Evolutionary conservation across 192 early-diverging fungal genomes (phyloP), one percentile per base, ranked within the genome.

Genomic region (Rhizophlyctis rosea): DNA sequence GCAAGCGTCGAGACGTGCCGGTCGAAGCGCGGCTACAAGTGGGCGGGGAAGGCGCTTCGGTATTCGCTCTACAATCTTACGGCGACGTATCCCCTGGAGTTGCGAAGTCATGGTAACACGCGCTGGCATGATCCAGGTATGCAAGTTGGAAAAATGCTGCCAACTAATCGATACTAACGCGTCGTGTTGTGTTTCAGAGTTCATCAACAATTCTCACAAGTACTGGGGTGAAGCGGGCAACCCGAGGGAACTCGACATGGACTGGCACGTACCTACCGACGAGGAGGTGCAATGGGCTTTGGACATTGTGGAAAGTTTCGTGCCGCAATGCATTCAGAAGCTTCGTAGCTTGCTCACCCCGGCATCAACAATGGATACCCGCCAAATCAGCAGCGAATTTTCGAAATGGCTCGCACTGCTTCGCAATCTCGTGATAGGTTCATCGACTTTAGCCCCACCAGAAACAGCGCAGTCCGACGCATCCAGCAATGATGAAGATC

Each of bases 251-350:
- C 75, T 90, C 24, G 57, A 72, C 21, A 54, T 93, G 7, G 50
- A 83, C 51, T 98, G 95, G 95, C 91, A 95, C 65, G 62, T 77
- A 9, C 91, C 93, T 7, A 81, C 68, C 24, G 64, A 80, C 23
- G 70, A 77, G 0, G 93, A 92, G 57, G 73, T 87, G 14, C 68
- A 83, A 25, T 84, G 87, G 62, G 89, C 86, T 0, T 62, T 89
- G 14, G 79, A 85, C 31, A 57, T 95, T 16, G 65, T 90, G 28
- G 76, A 84, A 0, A 58, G 69, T n/a, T 74, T 69, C 57, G 30
- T 54, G 9, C 30, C 28, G 1, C 27, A 68, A 13, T 32, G 60
- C 0, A 25, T 61, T 25, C 50, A 51, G 7, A 35, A 62, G 29
- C 59, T 75, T 28, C 31, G 21, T n/a, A 52, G 25, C 18, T 25